Evolutionary conservation across 225 moss, liverwort and hornwort genomes (phyloP).

Genomic region (Straminergon stramineum): DNA sequence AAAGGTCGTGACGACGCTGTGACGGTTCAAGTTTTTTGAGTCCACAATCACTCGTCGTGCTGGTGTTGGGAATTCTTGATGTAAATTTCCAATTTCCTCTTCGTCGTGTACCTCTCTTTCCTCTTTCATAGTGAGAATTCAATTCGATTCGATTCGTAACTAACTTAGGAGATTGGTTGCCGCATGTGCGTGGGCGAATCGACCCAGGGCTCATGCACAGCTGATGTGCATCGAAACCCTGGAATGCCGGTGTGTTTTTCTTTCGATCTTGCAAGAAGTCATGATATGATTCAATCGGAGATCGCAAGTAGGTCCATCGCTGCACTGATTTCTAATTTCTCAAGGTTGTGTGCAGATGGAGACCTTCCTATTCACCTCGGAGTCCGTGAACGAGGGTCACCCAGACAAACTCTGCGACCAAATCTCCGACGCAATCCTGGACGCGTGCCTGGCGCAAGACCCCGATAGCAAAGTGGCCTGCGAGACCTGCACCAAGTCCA

Average conservation of each 20-base stretch:
- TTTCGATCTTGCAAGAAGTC: neutral
- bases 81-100: neutral
- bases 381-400: conserved; percentile 67
- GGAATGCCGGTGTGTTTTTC: conserved; percentile 13
- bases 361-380: conserved; percentile 69
- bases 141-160: neutral
- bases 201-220: conserved; percentile 8
- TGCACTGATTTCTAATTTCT: neutral
- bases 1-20: neutral
- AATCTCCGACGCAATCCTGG: conserved; percentile 63
- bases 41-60: neutral
- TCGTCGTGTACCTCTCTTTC: neutral
- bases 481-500: conserved; percentile 52
- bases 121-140: neutral
- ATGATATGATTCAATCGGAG: neutral
- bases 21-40: conserved; percentile 1
- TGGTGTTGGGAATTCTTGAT: neutral
- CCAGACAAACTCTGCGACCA: conserved; percentile 78
- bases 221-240: conserved; percentile 13
- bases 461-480: conserved; percentile 64
- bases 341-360: conserved; percentile 17
- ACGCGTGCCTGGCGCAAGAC: conserved; percentile 62
- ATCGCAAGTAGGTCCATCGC: neutral
- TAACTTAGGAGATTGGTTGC: conserved; percentile 5
- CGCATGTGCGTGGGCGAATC: conserved; percentile 9